These are phyloP conservation scores for Claviceps sp. DNA, from an alignment of 2,329 filamentous ascomycete genomes.

Conservation along the genomic window DNA sequence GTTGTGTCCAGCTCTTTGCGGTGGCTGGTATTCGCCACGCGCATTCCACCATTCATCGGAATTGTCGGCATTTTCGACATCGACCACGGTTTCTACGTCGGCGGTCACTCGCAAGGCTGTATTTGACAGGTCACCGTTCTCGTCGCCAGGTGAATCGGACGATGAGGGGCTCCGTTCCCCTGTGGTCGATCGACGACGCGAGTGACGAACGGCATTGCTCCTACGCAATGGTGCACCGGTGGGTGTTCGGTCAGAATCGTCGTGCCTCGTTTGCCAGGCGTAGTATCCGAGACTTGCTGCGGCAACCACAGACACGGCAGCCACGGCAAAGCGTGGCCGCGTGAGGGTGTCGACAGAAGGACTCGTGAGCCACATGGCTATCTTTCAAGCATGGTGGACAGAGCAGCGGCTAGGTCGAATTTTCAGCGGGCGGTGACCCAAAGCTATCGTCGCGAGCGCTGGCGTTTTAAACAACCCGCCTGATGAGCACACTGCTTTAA, in stretches of 20 bases:
- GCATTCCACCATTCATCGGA: conserved; percentile 42
- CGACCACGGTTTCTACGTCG: conserved; percentile 26
- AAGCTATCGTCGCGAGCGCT: background rate
- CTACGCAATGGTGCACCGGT: conserved; percentile 38
- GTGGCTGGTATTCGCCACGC: conserved; percentile 21
- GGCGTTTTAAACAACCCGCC: background rate
- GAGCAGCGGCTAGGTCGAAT: background rate
- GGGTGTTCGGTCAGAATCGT: conserved; percentile 11
- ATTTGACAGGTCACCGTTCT: conserved; percentile 25
- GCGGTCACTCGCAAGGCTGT: conserved; percentile 13
- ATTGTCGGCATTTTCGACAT: conserved; percentile 24
- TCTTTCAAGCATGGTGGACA: conserved; percentile 18
- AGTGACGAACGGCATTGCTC: conserved; percentile 53
- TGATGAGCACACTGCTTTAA: background rate
- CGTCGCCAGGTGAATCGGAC: conserved; percentile 29
- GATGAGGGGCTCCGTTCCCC: conserved; percentile 28
- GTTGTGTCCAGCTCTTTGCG: conserved; percentile 54
- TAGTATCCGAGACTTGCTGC: conserved; percentile 46
- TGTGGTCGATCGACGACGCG: conserved; percentile 21
- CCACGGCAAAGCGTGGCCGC: conserved; percentile 40
- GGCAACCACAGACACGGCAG: conserved; percentile 40
- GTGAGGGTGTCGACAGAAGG: conserved; percentile 40
- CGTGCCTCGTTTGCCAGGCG: conserved; percentile 31
- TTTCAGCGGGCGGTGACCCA: background rate
- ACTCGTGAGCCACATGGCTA: conserved; percentile 34